Evolutionary conservation across 495 filamentous ascomycete species (phyloP), one percentile per base, ranked within the genome.

Genomic region (Hypoxylon intermedium): DNA sequence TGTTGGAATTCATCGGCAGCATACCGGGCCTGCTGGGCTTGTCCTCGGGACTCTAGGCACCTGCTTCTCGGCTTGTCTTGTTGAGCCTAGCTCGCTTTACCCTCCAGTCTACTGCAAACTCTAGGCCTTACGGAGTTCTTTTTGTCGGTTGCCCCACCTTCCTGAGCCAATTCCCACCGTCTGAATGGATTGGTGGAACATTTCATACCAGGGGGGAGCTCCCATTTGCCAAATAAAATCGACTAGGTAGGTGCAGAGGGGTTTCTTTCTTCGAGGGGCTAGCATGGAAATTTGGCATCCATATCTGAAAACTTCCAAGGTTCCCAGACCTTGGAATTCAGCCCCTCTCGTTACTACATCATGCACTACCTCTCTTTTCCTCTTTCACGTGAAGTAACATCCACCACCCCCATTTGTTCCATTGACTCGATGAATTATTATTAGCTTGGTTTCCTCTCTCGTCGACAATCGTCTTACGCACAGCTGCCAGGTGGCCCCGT

Each of bases 151-250:
- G 6, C 43, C 15, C 24, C 43, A 50, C 50, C 26, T 47, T 53
- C 48, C 36, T n/a, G 11, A 36, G 44, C 42, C 34, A 53, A 64
- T 48, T 26, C 46, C 34, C 43, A 37, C 21, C 15, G 47, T 42
- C 18, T 52, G 26, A 50, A 37, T 23, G 37, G 42, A 64, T 64
- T 64, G 60, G 60, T 64, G 60, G 60, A 58, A 63, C 49, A 60
- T 46, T 19, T 45, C 13, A 18, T 18, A 12, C 21, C 41, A 58
- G 46, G 48, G 48, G 47, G 49, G 57, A 31, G 28, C 60, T 58
- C 54, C 54, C 54, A 54, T 54, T 57, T 57, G 19, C 9, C n/a
- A 41, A 23, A 38, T 38, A 31, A 24, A 7, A 13, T 7, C 16
- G 31, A 20, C 47, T 15, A 38, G 28, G 21, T 51, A 31, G 49